phyloP scores from a whole-genome alignment of 352 stramenopile genomes.

The Proteromonas lacertae region DNA sequence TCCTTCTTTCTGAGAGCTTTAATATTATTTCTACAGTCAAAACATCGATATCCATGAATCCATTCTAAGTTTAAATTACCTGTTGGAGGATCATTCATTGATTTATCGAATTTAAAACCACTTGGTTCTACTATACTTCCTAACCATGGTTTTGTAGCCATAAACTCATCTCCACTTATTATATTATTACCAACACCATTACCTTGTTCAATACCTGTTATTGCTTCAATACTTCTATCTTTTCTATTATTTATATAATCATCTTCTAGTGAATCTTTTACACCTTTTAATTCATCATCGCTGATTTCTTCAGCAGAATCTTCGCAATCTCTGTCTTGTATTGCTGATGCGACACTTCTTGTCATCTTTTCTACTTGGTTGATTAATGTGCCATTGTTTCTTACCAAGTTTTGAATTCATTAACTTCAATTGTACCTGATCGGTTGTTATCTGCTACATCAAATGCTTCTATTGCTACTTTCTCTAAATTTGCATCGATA shows the following conservation, averaged over 20 bases:
- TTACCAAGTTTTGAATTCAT: constrained; percentile 11
- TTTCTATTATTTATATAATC: not conserved
- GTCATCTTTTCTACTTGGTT: too few relatives aligned
- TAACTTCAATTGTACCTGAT: constrained; percentile 5
- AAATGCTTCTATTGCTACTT: constrained; percentile 8
- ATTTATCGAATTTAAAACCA: not conserved
- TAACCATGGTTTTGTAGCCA: constrained; percentile 47
- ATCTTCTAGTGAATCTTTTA: not conserved
- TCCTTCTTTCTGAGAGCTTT: too few relatives aligned
- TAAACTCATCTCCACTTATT: constrained; percentile 29
- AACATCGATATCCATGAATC: constrained; percentile 26
- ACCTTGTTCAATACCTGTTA: too few relatives aligned
- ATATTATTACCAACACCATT: too few relatives aligned
- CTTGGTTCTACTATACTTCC: constrained; percentile 23
- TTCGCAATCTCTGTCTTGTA: constrained; percentile 4
- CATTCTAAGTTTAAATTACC: constrained; percentile 22
- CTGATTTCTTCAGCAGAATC: not conserved
- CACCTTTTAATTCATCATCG: not conserved
- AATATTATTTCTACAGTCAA: constrained; percentile 40
- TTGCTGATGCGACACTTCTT: too few relatives aligned
- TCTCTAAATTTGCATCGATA: constrained; percentile 8
- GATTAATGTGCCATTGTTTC: constrained; percentile 12
- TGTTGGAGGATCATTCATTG: not conserved
- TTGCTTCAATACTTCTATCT: too few relatives aligned
- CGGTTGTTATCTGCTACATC: constrained; percentile 5